Evolutionary conservation across 352 stramenopile species (phyloP).

Genomic region (Phytopythium oedochilum): DNA sequence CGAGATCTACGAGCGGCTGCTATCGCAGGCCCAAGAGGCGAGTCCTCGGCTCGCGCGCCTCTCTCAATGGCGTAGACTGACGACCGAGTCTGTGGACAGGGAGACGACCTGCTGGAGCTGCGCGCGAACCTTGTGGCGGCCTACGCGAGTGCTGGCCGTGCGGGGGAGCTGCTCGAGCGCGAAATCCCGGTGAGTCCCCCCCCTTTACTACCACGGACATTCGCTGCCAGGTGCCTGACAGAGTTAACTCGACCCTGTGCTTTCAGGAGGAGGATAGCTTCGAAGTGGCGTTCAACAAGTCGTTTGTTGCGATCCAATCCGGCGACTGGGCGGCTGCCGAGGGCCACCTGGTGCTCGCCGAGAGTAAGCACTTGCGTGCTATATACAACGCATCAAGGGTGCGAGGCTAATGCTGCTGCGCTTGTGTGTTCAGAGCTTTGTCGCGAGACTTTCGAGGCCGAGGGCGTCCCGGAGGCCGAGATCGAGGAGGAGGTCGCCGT

Average conservation of each 20-base stretch:
- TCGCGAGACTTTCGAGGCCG: conserved; percentile 47
- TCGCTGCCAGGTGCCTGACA: too few species aligned
- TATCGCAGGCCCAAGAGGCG: conserved; percentile 37
- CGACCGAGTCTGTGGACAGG: conserved; percentile 7
- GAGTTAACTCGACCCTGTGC: not conserved
- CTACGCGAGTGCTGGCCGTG: conserved; percentile 58
- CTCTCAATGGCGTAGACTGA: not conserved
- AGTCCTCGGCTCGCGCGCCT: not conserved
- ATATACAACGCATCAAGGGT: not conserved
- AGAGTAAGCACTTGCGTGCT: conserved; percentile 33
- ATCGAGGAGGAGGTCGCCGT: conserved; percentile 70
- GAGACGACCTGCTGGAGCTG: conserved; percentile 71
- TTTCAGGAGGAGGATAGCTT: conserved; percentile 65
- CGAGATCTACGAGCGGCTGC: conserved; percentile 69
- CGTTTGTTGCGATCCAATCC: conserved; percentile 69
- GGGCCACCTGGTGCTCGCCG: conserved; percentile 41
- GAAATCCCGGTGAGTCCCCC: conserved; percentile 36
- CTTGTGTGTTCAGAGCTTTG: conserved; percentile 44
- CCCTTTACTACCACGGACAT: not conserved
- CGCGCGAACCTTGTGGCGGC: conserved; percentile 74
- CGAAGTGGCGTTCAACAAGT: conserved; percentile 84
- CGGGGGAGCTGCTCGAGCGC: conserved; percentile 42
- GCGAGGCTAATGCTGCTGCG: not conserved
- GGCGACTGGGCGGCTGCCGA: conserved; percentile 47
- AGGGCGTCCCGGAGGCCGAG: conserved; percentile 48